A percentile compares a stretch with the other conserved stretches of the same genome.
phyloP scores from a whole-genome alignment of 2,329 filamentous ascomycete genomes.

The Akanthomyces uredinophilus region DNA sequence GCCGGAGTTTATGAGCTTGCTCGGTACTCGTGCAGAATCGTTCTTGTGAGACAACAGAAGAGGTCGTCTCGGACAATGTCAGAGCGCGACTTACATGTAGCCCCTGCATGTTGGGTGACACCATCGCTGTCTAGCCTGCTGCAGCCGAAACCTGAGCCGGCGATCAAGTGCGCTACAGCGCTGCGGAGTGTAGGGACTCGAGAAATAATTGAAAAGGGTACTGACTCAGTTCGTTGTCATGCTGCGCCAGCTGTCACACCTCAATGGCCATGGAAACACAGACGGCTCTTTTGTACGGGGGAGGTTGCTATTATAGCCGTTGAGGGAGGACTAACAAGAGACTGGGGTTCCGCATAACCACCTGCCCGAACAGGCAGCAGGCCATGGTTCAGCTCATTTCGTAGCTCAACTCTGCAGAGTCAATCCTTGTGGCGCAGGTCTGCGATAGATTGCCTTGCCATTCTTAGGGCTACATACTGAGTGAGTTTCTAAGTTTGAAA shows the following conservation, averaged over 20 bases:
- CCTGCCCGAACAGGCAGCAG: background rate
- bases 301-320: background rate
- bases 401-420: background rate
- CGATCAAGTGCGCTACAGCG: background rate
- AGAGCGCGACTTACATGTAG: background rate
- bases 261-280: background rate
- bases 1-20: background rate
- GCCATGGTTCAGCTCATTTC: background rate
- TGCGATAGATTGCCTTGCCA: background rate
- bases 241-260: too few relatives aligned
- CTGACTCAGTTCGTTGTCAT: background rate
- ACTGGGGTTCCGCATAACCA: background rate
- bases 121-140: background rate
- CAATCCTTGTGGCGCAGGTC: background rate
- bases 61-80: background rate
- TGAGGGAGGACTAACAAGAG: background rate
- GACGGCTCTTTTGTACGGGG: background rate
- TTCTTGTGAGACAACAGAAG: too few relatives aligned
- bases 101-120: background rate
- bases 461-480: background rate
- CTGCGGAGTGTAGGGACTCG: background rate
- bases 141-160: background rate
- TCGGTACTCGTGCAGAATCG: background rate
- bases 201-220: background rate
- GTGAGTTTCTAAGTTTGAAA: background rate